phyloP scores from a whole-genome alignment of 805 yeast species.

The Saccharomyces cerevisiae region DNA sequence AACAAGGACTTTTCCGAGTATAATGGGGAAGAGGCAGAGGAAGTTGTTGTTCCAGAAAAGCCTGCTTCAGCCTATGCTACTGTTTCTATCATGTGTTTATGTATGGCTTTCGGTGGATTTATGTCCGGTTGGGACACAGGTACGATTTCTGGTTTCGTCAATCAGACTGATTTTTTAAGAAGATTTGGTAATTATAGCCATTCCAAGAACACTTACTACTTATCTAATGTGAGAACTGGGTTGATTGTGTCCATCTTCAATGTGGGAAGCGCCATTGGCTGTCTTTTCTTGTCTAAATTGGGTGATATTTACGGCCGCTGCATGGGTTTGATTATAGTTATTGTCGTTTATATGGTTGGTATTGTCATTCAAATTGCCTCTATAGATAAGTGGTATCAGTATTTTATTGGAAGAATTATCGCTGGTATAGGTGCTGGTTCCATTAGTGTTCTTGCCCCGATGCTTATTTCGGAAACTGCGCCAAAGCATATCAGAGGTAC shows the following conservation, averaged over 20 bases:
- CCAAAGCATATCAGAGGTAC: conserved; percentile 65
- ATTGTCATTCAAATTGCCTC: conserved; percentile 53
- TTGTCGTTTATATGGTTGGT: conserved; percentile 54
- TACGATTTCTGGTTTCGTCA: conserved; percentile 67
- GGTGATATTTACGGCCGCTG: conserved; percentile 59
- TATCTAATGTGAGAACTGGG: conserved; percentile 44
- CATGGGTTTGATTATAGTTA: conserved; percentile 43
- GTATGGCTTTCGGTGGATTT: conserved; percentile 35
- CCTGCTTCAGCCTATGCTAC: conserved; percentile 31
- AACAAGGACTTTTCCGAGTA: not conserved
- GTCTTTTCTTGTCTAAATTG: conserved; percentile 45
- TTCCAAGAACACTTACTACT: conserved; percentile 34
- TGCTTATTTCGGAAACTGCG: conserved; percentile 59
- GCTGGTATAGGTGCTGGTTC: not conserved
- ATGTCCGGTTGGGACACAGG: conserved; percentile 64
- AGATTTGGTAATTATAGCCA: conserved; percentile 44
- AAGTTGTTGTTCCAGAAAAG: not conserved
- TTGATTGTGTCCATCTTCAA: conserved; percentile 51
- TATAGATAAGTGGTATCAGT: conserved; percentile 9
- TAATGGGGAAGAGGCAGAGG: not conserved
- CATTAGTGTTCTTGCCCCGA: conserved; percentile 35
- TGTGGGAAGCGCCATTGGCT: conserved; percentile 66
- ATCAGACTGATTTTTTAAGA: conserved; percentile 40
- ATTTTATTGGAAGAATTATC: not conserved
- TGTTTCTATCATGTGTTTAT: conserved; percentile 28